These are phyloP conservation scores for Daldinia decipiens DNA, from an alignment of 495 filamentous ascomycete genomes.

Conservation along the genomic window DNA sequence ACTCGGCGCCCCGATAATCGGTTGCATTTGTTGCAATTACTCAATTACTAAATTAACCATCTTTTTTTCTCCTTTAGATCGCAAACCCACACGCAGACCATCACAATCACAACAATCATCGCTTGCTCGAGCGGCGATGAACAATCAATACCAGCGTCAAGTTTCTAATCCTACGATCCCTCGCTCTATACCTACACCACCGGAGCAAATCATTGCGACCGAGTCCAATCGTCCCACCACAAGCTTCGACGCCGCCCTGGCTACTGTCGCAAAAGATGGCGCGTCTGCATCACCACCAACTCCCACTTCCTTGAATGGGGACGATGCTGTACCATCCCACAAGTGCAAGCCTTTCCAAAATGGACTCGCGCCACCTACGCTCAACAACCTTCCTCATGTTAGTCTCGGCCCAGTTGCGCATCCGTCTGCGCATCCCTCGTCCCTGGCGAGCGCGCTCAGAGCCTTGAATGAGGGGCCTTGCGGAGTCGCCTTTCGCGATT, in stretches of 20 bases:
- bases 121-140: slow-evolving; percentile 64
- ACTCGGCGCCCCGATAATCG: slow-evolving; percentile 38
- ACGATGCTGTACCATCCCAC: slow-evolving; percentile 24
- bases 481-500: slow-evolving; percentile 34
- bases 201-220: slow-evolving; percentile 28
- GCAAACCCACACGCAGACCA: slow-evolving; percentile 48
- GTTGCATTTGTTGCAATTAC: slow-evolving; percentile 24
- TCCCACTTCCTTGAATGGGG: slow-evolving; percentile 41
- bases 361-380: slow-evolving; percentile 39
- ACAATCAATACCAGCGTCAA: slow-evolving; percentile 53
- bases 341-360: slow-evolving; percentile 28
- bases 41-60: slow-evolving; percentile 30
- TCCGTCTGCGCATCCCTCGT: slow-evolving; percentile 47
- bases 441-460: slow-evolving; percentile 51
- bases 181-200: slow-evolving; percentile 36
- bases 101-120: slow-evolving; percentile 55
- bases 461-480: slow-evolving; percentile 49
- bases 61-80: slow-evolving; percentile 29
- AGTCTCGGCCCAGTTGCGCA: slow-evolving; percentile 46
- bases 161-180: slow-evolving; percentile 48
- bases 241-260: slow-evolving; percentile 32
- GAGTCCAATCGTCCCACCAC: slow-evolving; percentile 34
- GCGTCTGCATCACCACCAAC: slow-evolving; percentile 43
- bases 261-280: slow-evolving; percentile 27
- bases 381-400: slow-evolving; percentile 39